Evolutionary conservation across 1,284 basidiomycete genomes (phyloP).

Genomic region (Tylopilus sp.): DNA sequence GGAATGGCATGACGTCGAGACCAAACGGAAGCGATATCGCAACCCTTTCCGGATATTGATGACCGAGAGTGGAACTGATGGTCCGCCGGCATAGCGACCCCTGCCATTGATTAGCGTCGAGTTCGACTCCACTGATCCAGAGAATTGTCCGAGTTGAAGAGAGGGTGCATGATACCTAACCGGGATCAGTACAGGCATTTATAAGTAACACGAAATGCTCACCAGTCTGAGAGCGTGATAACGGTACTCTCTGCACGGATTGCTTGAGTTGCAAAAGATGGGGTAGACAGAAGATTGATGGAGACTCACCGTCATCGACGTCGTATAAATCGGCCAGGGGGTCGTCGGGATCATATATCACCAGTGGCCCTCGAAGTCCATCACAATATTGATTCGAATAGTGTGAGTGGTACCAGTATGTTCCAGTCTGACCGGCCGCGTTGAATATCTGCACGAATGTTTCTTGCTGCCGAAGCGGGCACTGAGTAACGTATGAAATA

Average conservation of each 20-base stretch:
- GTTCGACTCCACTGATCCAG: constrained; percentile 26
- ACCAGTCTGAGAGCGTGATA: constrained; percentile 35
- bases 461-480: constrained; percentile 25
- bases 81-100: constrained; percentile 39
- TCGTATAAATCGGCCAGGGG: constrained; percentile 36
- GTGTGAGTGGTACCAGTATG: constrained; percentile 37
- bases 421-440: constrained; percentile 24
- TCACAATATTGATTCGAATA: constrained; percentile 40
- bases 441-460: constrained; percentile 26
- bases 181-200: background rate
- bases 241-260: constrained; percentile 27
- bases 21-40: constrained; percentile 34
- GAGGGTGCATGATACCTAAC: constrained; percentile 29
- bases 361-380: constrained; percentile 41
- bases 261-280: background rate
- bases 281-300: background rate
- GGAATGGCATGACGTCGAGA: constrained; percentile 35
- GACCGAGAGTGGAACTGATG: constrained; percentile 33
- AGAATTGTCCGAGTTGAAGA: constrained; percentile 2
- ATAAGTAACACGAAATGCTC: background rate
- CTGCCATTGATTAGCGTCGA: constrained; percentile 48
- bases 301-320: constrained; percentile 36
- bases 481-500: constrained; percentile 34
- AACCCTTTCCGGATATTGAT: constrained; percentile 27
- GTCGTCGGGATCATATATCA: constrained; percentile 26